phyloP scores from a whole-genome alignment of 2,329 filamentous ascomycete species.

The Neofusicoccum cordaticola region DNA sequence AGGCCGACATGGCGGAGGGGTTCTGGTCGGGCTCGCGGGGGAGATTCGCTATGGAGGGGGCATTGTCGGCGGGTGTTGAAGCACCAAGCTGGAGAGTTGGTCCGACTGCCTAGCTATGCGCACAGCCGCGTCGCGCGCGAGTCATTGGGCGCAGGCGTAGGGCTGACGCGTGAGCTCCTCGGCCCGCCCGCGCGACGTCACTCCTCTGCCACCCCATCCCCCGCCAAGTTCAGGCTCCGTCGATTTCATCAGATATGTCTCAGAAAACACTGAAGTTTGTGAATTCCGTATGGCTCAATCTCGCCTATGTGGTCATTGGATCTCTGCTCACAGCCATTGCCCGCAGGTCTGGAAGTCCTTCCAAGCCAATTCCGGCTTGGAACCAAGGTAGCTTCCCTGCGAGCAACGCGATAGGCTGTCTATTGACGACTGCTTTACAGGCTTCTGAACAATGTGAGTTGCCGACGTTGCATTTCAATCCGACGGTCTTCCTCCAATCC shows the following conservation, averaged over 20 bases:
- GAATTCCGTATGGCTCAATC: slow-evolving; percentile 53
- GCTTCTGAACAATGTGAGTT: slow-evolving; percentile 38
- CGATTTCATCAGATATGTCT: slow-evolving; percentile 26
- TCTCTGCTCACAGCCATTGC: slow-evolving; percentile 24
- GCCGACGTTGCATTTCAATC: not conserved
- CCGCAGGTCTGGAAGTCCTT: slow-evolving; percentile 80
- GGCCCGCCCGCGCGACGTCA: slow-evolving; percentile 7
- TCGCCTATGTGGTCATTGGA: not conserved
- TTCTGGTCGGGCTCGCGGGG: slow-evolving; percentile 25
- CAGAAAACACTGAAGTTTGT: slow-evolving; percentile 59
- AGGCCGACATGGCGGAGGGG: slow-evolving; percentile 51
- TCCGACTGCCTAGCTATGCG: not conserved
- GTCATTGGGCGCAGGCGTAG: not conserved
- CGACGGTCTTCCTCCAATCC: not conserved
- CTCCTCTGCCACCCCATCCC: not conserved
- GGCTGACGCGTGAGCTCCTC: not conserved
- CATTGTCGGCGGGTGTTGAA: slow-evolving; percentile 26
- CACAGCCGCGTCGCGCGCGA: not conserved
- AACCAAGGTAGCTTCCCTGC: slow-evolving; percentile 65
- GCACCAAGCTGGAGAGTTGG: not conserved
- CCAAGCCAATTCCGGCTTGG: slow-evolving; percentile 78
- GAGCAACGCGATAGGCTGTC: not conserved
- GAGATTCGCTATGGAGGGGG: slow-evolving; percentile 25
- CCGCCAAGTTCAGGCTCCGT: not conserved
- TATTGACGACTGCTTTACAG: slow-evolving; percentile 24